A percentile compares a stretch with the other conserved stretches of the same genome.
Conservation (phyloP, 2,329 filamentous ascomycete species). For the Apiospora koreana region DNA sequence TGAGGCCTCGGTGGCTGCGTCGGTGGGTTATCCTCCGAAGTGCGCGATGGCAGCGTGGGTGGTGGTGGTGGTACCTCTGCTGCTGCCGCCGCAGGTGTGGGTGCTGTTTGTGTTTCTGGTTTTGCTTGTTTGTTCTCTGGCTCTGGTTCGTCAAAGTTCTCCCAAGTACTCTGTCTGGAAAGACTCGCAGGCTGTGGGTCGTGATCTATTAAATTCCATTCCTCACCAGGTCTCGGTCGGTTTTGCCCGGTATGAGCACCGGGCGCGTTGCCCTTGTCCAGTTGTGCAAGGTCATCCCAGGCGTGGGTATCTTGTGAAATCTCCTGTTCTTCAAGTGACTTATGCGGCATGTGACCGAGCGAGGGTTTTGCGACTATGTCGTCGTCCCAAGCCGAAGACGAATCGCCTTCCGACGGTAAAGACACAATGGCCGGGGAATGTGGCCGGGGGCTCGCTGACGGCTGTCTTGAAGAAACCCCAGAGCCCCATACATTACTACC, state of each 20-base stretch:
- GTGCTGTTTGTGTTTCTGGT: conserved; percentile 12
- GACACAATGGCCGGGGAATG: conserved; percentile 37
- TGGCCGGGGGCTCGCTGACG: conserved; percentile 31
- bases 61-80: conserved; percentile 31
- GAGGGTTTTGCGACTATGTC: conserved; percentile 29
- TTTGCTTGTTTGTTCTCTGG: conserved; percentile 23
- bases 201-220: conserved; percentile 54
- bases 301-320: conserved; percentile 45
- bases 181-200: conserved; percentile 31
- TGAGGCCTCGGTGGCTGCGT: conserved; percentile 42
- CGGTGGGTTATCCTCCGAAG: conserved; percentile 24
- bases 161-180: conserved; percentile 40
- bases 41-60: conserved; percentile 42
- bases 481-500: conserved; percentile 39
- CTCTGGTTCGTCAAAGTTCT: conserved; percentile 37
- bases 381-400: conserved; percentile 43
- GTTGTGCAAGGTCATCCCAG: conserved; percentile 49
- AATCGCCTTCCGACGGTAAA: conserved; percentile 39
- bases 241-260: conserved; percentile 18
- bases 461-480: conserved; percentile 28
- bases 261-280: conserved; percentile 44
- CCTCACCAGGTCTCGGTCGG: conserved; percentile 34
- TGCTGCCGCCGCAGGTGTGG: background rate
- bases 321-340: conserved; percentile 32
- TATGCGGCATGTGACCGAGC: conserved; percentile 22